Base-by-base conservation (phyloP, 352 stramenopile species). In the Globisporangium ultimum region DNA sequence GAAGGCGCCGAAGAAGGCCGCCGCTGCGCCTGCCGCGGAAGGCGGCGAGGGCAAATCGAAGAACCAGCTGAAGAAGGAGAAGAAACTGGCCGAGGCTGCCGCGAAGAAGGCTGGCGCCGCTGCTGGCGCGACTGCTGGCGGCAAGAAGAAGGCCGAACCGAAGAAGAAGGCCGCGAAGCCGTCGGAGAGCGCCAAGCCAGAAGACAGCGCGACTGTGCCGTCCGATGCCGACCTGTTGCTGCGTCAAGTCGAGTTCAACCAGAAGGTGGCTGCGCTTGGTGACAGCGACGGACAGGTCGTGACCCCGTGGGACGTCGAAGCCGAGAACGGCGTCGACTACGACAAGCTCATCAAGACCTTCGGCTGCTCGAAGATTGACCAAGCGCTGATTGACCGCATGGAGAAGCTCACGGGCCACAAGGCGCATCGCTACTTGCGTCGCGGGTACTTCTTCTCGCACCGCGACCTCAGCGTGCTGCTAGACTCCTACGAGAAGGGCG, bases 401-500 rank as follows among this genome's bases (percentile, higher is more conserved):
- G 95, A 99, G 74, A 81, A 89, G 61, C 74, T 99, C 22, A 99
- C 97, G 22, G 92, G 88, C 66, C 89, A 87, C 64, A 88, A 71
- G 67, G 90, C 78, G 60, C 98, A 99, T 72, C 94, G 96, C 4
- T 99, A 99, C 71, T 76, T 99, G 61, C 86, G 97, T 63, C 91
- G 98, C 28, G 94, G 97, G 12, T 98, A 99, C 63, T 99, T 99
- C 72, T 99, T 99, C 72, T 98, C 94, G 45, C 98, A 99, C 84
- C 95, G 98, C 34, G 98, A 99, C 70, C 77, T 99, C 55, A 87
- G 97, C 55, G 80, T 96, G 64, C 86, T 99, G 48, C 80, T 98
- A 47, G 93, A 98, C 53, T 80, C 88, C 15, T 98, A 98, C 64
- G 94, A 98, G 67, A 92, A 94, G 55, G 95, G 95, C 24, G 86